These are phyloP conservation scores for Schizophyllum commune DNA, from an alignment of 1,284 basidiomycete genomes.

Conservation along the genomic window DNA sequence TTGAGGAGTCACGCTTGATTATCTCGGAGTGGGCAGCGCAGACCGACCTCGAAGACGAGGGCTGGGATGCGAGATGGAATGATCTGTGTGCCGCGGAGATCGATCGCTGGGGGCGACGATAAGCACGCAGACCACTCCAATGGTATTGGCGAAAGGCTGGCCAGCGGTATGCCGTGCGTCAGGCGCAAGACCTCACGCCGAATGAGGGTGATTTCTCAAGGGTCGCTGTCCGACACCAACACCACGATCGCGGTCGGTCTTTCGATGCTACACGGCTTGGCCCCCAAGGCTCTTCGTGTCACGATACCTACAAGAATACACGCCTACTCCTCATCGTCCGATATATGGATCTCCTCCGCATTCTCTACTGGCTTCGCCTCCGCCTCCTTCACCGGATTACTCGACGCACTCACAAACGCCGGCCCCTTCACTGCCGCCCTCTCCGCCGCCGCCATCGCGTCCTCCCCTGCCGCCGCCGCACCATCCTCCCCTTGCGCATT, in stretches of 20 bases:
- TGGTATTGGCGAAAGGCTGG: no score
- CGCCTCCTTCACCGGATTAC: conserved; percentile 15
- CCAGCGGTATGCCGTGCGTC: no score
- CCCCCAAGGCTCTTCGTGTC: background rate
- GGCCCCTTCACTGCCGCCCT: conserved; percentile 39
- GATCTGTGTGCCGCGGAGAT: conserved; percentile 67
- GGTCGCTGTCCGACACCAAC: no score
- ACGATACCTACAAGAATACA: background rate
- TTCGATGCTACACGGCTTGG: no score
- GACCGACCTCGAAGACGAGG: conserved; percentile 50
- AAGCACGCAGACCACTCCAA: background rate
- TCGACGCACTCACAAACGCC: conserved; percentile 47
- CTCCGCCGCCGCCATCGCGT: conserved; percentile 67
- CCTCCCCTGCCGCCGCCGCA: conserved; percentile 56
- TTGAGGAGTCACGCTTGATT: conserved; percentile 55
- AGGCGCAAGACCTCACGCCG: no score
- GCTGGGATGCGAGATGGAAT: conserved; percentile 69
- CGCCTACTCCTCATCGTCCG: conserved; percentile 59
- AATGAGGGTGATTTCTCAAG: no score
- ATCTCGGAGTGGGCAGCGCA: conserved; percentile 61
- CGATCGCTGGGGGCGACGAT: conserved; percentile 45
- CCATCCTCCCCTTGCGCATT: conserved; percentile 47
- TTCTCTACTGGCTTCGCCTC: conserved; percentile 31
- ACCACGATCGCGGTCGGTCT: no score
- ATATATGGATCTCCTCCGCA: conserved; percentile 78